Conservation (phyloP, 1,284 basidiomycete genomes). For the Cutaneotrichosporon curvatum region DNA sequence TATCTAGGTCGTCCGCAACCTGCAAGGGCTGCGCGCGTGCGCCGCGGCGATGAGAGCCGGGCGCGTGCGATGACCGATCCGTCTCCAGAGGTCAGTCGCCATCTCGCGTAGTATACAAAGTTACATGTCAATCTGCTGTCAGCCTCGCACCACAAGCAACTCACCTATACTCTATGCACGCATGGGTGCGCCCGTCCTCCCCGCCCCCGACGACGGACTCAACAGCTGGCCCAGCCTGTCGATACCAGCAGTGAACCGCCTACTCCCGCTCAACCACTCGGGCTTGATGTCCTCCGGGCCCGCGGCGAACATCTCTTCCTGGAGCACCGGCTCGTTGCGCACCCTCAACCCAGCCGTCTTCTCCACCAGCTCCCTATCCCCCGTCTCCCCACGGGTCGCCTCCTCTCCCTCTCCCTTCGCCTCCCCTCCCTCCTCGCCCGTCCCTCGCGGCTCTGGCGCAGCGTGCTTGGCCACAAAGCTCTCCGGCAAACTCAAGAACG, state of each 20-base stretch:
- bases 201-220: slow-evolving; percentile 2
- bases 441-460: not conserved
- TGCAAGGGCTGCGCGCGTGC: slow-evolving; percentile 9
- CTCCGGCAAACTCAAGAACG: slow-evolving; percentile 35
- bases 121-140: slow-evolving; percentile 1
- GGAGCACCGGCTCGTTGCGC: slow-evolving; percentile 15
- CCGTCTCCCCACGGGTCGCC: not conserved
- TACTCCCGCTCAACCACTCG: slow-evolving; percentile 30
- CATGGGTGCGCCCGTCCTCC: too few relatives aligned
- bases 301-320: slow-evolving; percentile 28
- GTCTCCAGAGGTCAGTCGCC: not conserved
- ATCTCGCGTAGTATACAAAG: not conserved
- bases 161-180: too few relatives aligned
- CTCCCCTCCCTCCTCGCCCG: not conserved
- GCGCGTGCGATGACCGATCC: not conserved
- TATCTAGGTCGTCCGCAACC: slow-evolving; percentile 19
- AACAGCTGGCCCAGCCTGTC: slow-evolving; percentile 34
- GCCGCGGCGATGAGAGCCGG: too few relatives aligned
- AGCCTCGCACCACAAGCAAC: not conserved
- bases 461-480: slow-evolving; percentile 22
- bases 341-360: not conserved
- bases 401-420: not conserved
- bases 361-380: not conserved
- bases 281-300: slow-evolving; percentile 33
- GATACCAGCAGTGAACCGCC: slow-evolving; percentile 31